phyloP scores from a whole-genome alignment of 106 monocot genomes.

The Apostasia shenzhenica region DNA sequence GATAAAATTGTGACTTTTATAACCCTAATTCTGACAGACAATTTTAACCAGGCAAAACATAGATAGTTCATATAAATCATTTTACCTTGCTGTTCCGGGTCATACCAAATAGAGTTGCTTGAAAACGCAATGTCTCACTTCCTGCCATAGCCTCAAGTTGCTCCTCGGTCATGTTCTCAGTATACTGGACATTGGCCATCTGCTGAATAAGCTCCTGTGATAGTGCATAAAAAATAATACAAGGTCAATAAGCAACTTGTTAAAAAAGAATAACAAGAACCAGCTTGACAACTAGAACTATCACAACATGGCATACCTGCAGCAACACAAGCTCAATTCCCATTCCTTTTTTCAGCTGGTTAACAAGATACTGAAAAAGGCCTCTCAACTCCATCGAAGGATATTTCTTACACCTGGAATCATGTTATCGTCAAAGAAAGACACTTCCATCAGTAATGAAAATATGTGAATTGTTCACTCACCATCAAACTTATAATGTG shows the following conservation, averaged over 20 bases:
- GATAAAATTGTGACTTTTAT: too few species aligned
- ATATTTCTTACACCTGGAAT: slow-evolving; percentile 83
- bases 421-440: neutral
- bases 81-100: slow-evolving; percentile 82
- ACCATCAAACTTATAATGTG: too few species aligned
- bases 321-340: slow-evolving; percentile 95
- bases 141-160: slow-evolving; percentile 98
- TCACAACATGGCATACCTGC: slow-evolving; percentile 44
- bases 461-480: too few species aligned
- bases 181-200: slow-evolving; percentile 96
- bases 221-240: slow-evolving; percentile 3
- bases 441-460: neutral
- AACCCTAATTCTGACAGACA: too few species aligned
- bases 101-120: slow-evolving; percentile 73
- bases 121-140: slow-evolving; percentile 81
- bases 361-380: slow-evolving; percentile 96
- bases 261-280: neutral
- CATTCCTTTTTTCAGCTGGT: slow-evolving; percentile 79
- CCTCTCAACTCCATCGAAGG: slow-evolving; percentile 95
- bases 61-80: neutral
- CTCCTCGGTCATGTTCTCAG: slow-evolving; percentile 98
- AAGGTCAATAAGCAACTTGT: neutral
- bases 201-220: slow-evolving; percentile 92
- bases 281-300: neutral
- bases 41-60: too few species aligned